Evolutionary conservation across 1,139 yeast genomes (phyloP).

Genomic region (Hyphopichia buzzinii): DNA sequence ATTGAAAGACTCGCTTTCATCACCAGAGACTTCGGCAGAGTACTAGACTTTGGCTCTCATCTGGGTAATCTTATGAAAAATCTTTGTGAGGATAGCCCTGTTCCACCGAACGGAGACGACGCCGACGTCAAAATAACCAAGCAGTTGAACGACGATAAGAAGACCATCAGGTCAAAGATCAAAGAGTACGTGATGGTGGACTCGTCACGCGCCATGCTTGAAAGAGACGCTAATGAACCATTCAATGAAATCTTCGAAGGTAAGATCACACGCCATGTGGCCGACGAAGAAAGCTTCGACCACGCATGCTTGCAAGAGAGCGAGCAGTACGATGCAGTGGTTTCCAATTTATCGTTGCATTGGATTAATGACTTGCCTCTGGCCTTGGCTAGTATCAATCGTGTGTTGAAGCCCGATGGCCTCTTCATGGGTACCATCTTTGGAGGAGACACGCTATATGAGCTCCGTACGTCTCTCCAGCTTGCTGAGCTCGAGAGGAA

Average conservation of each 20-base stretch:
- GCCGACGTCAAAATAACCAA: constrained; percentile 27
- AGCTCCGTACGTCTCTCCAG: constrained; percentile 75
- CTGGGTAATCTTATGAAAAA: constrained; percentile 56
- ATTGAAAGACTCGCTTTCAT: constrained; percentile 75
- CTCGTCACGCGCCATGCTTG: constrained; percentile 51
- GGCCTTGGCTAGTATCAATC: constrained; percentile 54
- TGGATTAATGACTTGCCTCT: constrained; percentile 85
- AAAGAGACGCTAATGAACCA: constrained; percentile 41
- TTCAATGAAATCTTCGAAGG: constrained; percentile 42
- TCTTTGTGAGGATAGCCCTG: constrained; percentile 30
- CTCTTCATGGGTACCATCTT: constrained; percentile 80
- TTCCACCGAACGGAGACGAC: constrained; percentile 25
- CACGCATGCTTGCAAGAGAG: constrained; percentile 34
- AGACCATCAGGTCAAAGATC: constrained; percentile 50
- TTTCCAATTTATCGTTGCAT: constrained; percentile 73
- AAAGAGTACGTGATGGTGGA: constrained; percentile 67
- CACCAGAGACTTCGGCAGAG: constrained; percentile 57
- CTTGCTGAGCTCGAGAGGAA: constrained; percentile 76
- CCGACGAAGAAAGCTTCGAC: constrained; percentile 65
- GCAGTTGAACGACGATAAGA: constrained; percentile 53
- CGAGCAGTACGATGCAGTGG: constrained; percentile 66
- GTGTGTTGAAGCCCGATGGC: constrained; percentile 76
- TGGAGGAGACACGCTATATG: constrained; percentile 83
- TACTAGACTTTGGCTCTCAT: constrained; percentile 73
- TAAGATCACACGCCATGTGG: constrained; percentile 46